Percentiles rank a stretch among this genome's conserved stretches.
These are phyloP conservation scores for Panellus pusillus DNA, from an alignment of 768 basidiomycete genomes.

Conservation along the genomic window DNA sequence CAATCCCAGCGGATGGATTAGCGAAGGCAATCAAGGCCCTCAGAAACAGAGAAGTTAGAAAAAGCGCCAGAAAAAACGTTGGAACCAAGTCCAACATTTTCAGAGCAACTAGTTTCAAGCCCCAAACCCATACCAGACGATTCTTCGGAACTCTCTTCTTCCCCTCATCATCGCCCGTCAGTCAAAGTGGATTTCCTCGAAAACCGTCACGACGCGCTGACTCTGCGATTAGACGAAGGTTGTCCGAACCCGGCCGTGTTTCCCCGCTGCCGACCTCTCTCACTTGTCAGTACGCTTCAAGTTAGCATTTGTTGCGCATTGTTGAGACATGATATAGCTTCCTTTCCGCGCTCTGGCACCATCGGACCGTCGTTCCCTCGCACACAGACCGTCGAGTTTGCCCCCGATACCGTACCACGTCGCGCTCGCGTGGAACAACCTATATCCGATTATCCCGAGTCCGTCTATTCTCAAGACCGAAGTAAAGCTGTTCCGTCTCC, in stretches of 20 bases:
- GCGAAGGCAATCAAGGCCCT: constrained; percentile 39
- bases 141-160: background rate
- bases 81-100: constrained; percentile 23
- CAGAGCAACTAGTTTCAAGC: constrained; percentile 17
- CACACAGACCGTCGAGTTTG: constrained; percentile 52
- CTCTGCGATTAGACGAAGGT: constrained; percentile 28
- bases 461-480: constrained; percentile 19
- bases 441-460: constrained; percentile 14
- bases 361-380: constrained; percentile 30
- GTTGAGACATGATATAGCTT: constrained; percentile 23
- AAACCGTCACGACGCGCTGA: background rate
- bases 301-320: background rate
- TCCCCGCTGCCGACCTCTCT: constrained; percentile 36
- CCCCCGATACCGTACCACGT: constrained; percentile 32
- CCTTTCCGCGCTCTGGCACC: constrained; percentile 40
- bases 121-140: constrained; percentile 9
- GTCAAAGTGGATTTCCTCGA: background rate
- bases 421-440: constrained; percentile 24
- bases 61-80: background rate
- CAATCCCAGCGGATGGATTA: constrained; percentile 74
- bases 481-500: constrained; percentile 8
- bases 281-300: constrained; percentile 28
- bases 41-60: background rate
- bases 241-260: constrained; percentile 37
- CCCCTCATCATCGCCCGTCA: constrained; percentile 13